Percentiles rank a stretch among this genome's conserved stretches.
phyloP scores from a whole-genome alignment of 164 flowering plant genomes.

The Magnolia officinalis region DNA sequence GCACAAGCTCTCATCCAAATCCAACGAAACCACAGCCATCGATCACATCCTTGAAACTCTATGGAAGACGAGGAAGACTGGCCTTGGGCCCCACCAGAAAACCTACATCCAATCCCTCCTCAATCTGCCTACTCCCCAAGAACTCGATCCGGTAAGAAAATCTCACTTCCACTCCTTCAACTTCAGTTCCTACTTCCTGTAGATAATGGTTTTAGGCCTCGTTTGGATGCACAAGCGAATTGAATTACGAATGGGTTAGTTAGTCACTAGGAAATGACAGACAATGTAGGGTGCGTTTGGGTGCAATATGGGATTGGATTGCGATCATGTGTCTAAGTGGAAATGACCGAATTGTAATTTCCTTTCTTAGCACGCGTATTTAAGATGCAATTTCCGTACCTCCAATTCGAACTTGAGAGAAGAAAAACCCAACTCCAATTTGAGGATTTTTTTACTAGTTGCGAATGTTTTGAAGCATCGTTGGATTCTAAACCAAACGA shows the following conservation, averaged over 20 bases:
- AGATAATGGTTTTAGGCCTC: not conserved
- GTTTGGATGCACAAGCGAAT: not conserved
- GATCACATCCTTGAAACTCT: slow-evolving; percentile 31
- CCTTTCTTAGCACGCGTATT: not conserved
- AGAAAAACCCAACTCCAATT: not conserved
- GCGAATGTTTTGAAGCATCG: not conserved
- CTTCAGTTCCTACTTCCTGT: not conserved
- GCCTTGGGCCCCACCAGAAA: slow-evolving; percentile 31
- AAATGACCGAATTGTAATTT: too few species aligned
- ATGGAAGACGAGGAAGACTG: slow-evolving; percentile 48
- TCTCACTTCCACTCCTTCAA: not conserved
- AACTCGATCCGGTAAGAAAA: slow-evolving; percentile 38
- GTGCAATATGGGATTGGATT: too few species aligned
- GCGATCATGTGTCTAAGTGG: too few species aligned
- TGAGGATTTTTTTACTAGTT: not conserved
- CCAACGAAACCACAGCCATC: slow-evolving; percentile 19
- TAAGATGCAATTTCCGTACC: not conserved
- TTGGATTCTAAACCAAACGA: too few species aligned
- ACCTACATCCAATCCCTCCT: slow-evolving; percentile 38
- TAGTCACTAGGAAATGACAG: not conserved
- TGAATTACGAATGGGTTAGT: too few species aligned
- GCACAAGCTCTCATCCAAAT: slow-evolving; percentile 33
- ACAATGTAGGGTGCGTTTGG: not conserved
- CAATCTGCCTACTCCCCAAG: slow-evolving; percentile 26
- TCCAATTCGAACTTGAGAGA: not conserved